Percentiles rank a stretch among this genome's conserved stretches.
Conservation (phyloP, 177 flowering plant genomes). For the Vitis hybrid region DNA sequence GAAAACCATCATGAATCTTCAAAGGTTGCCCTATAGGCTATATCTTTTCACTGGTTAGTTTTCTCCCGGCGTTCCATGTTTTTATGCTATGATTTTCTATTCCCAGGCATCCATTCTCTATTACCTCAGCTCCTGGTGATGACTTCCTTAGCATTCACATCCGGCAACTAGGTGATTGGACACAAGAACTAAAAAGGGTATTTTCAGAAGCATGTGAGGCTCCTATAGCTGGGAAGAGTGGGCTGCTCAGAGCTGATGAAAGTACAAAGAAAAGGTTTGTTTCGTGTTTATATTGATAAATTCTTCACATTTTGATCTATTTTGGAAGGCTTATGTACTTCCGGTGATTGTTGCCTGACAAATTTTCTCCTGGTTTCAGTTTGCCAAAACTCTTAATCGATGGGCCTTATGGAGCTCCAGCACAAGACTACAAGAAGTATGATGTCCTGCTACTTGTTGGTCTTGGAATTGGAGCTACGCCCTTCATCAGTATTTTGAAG, state of each 20-base stretch:
- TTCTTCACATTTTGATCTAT: not conserved
- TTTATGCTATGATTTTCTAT: conserved; percentile 1
- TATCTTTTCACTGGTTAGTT: not conserved
- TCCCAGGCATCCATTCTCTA: conserved; percentile 97
- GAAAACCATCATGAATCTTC: too few relatives aligned
- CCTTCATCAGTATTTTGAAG: conserved; percentile 90
- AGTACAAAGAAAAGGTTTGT: conserved; percentile 68
- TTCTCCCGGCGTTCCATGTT: not conserved
- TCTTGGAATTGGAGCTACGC: conserved; percentile 97
- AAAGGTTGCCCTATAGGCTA: too few relatives aligned
- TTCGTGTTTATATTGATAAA: not conserved
- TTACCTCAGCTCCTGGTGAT: conserved; percentile 96
- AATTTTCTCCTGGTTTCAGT: conserved; percentile 33
- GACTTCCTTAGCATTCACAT: conserved; percentile 91
- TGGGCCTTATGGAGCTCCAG: conserved; percentile 98
- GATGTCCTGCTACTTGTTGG: conserved; percentile 90
- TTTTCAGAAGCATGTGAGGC: conserved; percentile 84
- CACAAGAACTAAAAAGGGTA: conserved; percentile 82
- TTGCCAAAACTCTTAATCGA: conserved; percentile 82
- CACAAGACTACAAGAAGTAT: conserved; percentile 87
- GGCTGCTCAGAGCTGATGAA: conserved; percentile 89
- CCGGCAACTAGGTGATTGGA: conserved; percentile 96
- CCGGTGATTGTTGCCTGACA: not conserved
- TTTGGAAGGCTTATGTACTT: not conserved
- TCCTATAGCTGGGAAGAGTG: conserved; percentile 82